Percentiles rank a stretch among this genome's conserved stretches.
Evolutionary conservation across 169 alveolate genomes (phyloP).

Genomic region (Perkinsus marinus): DNA sequence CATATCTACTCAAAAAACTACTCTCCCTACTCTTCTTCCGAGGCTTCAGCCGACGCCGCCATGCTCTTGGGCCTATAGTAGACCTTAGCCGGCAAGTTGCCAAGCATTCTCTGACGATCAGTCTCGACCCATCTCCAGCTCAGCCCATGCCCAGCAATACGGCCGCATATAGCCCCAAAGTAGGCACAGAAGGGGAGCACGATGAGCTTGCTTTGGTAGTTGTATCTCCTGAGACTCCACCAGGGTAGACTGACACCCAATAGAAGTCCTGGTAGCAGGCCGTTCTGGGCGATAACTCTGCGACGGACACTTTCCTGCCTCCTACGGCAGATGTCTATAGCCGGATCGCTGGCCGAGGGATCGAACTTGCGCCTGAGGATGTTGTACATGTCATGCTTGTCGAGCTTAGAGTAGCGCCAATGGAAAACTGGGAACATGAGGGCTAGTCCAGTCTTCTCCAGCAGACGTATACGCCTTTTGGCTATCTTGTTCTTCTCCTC

Average conservation of each 20-base stretch:
- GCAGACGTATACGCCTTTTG: background rate
- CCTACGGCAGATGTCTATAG: constrained; percentile 9
- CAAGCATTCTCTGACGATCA: constrained; percentile 22
- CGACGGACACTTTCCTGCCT: constrained; percentile 20
- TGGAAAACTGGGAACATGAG: constrained; percentile 6
- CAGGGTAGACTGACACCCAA: background rate
- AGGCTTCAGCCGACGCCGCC: background rate
- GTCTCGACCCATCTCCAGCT: constrained; percentile 22
- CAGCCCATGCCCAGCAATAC: constrained; percentile 12
- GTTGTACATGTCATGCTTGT: constrained; percentile 8
- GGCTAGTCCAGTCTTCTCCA: constrained; percentile 15
- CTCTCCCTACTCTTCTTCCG: background rate
- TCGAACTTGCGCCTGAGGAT: constrained; percentile 8
- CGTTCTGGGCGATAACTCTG: constrained; percentile 23
- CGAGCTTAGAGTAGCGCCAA: constrained; percentile 3
- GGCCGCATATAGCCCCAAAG: constrained; percentile 18
- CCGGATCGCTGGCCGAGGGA: constrained; percentile 10
- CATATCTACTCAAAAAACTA: background rate
- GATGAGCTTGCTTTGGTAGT: constrained; percentile 19
- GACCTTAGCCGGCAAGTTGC: constrained; percentile 14
- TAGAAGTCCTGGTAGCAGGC: constrained; percentile 11
- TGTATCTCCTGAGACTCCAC: constrained; percentile 11
- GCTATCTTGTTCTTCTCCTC: constrained; percentile 22
- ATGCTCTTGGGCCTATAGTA: constrained; percentile 2
- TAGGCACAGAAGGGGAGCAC: constrained; percentile 19